These are phyloP conservation scores for Echria macrotheca DNA, from an alignment of 495 filamentous ascomycete species.

Conservation along the genomic window DNA sequence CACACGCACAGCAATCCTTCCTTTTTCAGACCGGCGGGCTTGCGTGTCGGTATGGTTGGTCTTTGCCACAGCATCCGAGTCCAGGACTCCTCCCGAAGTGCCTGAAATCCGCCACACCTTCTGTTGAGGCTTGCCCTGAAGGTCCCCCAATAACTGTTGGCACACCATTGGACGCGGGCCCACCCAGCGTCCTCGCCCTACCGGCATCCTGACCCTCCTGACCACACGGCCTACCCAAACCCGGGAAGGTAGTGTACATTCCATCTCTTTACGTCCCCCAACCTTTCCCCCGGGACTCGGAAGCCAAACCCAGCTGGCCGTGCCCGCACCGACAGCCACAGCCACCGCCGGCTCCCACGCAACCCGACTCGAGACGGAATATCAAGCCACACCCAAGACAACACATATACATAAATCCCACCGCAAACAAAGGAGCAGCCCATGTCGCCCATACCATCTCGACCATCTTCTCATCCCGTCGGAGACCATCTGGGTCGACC, in stretches of 20 bases:
- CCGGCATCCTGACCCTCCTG: no score
- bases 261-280: no score
- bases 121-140: no score
- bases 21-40: slow-evolving; percentile 11
- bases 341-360: neutral
- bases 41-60: slow-evolving; percentile 29
- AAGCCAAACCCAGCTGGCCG: neutral
- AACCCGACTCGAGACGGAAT: neutral
- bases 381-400: slow-evolving; percentile 14
- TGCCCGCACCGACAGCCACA: slow-evolving; percentile 2
- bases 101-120: neutral
- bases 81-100: neutral
- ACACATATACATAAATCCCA: no score
- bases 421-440: slow-evolving; percentile 7
- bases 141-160: no score
- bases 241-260: no score
- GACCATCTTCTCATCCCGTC: slow-evolving; percentile 1
- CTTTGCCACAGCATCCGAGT: slow-evolving; percentile 26
- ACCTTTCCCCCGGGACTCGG: no score
- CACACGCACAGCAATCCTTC: slow-evolving; percentile 14
- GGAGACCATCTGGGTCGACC: slow-evolving; percentile 11
- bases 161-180: no score
- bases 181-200: no score
- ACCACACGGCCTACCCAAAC: no score
- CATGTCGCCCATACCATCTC: slow-evolving; percentile 16